Evolutionary conservation across 1,139 yeast genomes (phyloP).

Genomic region (Yamadazyma siamensis): DNA sequence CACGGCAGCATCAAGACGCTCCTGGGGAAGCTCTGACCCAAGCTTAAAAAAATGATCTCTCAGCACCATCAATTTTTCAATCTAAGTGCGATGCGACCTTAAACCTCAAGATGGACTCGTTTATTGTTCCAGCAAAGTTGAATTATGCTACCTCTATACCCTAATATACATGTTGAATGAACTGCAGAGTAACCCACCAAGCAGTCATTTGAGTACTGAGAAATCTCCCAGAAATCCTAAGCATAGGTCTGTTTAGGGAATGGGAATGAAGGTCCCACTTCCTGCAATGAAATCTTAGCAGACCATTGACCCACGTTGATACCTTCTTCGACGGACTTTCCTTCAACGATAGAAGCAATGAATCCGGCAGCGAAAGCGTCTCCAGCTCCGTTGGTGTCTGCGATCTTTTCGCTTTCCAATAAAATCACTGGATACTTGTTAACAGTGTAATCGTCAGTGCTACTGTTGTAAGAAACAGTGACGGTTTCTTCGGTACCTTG

Average conservation of each 20-base stretch:
- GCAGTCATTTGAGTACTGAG: too few relatives aligned
- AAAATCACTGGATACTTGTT: constrained; percentile 66
- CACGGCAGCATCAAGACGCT: constrained; percentile 72
- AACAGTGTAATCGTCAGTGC: constrained; percentile 43
- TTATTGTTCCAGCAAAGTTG: neutral
- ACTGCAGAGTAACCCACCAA: constrained; percentile 1
- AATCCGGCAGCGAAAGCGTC: constrained; percentile 99
- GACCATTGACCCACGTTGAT: constrained; percentile 96
- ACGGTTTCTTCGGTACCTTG: constrained; percentile 92
- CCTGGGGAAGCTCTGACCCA: constrained; percentile 73
- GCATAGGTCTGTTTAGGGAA: constrained; percentile 65
- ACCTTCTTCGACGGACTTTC: constrained; percentile 59
- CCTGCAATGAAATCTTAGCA: constrained; percentile 87
- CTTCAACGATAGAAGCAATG: constrained; percentile 82
- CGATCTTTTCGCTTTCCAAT: constrained; percentile 62
- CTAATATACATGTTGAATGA: constrained; percentile 14
- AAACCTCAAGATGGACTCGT: too few relatives aligned
- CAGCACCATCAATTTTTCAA: constrained; percentile 54
- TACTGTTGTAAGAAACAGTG: constrained; percentile 55
- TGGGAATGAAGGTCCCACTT: constrained; percentile 93
- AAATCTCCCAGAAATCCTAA: too few relatives aligned
- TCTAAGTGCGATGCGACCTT: too few relatives aligned
- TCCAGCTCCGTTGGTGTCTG: constrained; percentile 98
- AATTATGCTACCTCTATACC: constrained; percentile 1
- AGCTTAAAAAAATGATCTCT: constrained; percentile 75